Base-by-base conservation (phyloP, 306 rosid genomes). In the Trifolium dubium region DNA sequence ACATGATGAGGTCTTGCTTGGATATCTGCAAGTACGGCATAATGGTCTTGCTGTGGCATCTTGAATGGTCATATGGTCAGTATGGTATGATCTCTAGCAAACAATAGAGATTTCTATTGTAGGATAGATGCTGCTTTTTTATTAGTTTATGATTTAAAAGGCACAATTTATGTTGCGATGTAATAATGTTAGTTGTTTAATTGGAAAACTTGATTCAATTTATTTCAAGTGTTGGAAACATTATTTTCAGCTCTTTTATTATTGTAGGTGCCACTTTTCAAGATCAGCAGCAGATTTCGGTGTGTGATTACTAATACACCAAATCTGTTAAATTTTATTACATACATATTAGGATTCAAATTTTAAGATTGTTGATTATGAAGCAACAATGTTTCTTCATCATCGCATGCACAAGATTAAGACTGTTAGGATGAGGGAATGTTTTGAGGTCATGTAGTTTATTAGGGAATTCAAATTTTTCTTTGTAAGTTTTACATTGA, bases 81-180 rank as follows among this genome's bases (percentile, higher is more conserved):
- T 19, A 63, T 37, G 49, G 40, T 64, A 63, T 39, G 32, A 23
- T 65, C 54, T 43, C 71, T 65, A 66, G 12, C 69, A 64, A 39
- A 17, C 49, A 37, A n/a, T 37, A 37, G n/a, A 60, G 4, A 10
- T 63, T 15, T 31, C 47, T 15, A 10, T 35, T 62, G 8, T 39
- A 37, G 31, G 47, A 10, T 61, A 34, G 12, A 13, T 32, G 67
- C 9, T 3, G 13, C 11, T 32, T 32, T 32, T 60, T 62, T 8
- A 62, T 46, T 35, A 32, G 51, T 8, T 19, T 19, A 64, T 17
- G 47, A 40, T 64, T 40, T 14, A 64, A 40, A 18, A 39, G 34
- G 13, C 29, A 18, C 30, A 0, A 40, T 40, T n/a, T 17, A 4
- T 65, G 51, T 39, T 46, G 18, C 19, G 53, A 5, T 66, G 55